Evolutionary conservation across 2,329 filamentous ascomycete species (phyloP).

Genomic region (Malbranchea zuffiana): DNA sequence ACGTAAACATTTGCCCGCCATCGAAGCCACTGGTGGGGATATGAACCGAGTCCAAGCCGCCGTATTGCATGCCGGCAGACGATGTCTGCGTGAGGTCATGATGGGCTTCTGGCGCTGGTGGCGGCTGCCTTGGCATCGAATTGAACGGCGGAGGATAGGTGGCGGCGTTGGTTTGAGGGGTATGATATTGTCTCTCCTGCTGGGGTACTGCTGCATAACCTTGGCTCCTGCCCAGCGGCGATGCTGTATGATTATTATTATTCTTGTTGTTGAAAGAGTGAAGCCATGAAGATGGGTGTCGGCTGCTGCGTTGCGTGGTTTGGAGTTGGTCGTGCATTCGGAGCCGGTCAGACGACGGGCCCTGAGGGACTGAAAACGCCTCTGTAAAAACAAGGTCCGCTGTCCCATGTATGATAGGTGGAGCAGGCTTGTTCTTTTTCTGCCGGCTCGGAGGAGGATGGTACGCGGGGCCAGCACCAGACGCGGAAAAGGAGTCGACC

Average conservation of each 20-base stretch:
- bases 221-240: too few species aligned
- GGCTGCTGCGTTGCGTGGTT: background rate
- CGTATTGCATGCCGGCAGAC: conserved; percentile 7
- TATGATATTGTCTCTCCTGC: conserved; percentile 2
- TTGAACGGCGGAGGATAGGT: conserved; percentile 19
- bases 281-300: conserved; percentile 3
- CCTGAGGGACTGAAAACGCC: conserved; percentile 5
- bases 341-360: conserved; percentile 5
- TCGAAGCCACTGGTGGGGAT: background rate
- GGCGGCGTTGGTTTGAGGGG: conserved; percentile 13
- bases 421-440: background rate
- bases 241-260: too few species aligned
- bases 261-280: too few species aligned
- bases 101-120: background rate
- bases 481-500: too few species aligned
- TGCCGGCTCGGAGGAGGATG: background rate
- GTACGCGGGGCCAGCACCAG: too few species aligned
- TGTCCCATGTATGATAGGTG: conserved; percentile 4
- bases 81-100: conserved; percentile 19
- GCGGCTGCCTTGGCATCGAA: conserved; percentile 6
- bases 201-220: conserved; percentile 1
- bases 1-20: conserved; percentile 17
- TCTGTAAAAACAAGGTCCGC: conserved; percentile 5
- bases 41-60: too few species aligned
- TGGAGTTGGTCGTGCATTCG: conserved; percentile 8